A percentile compares a stretch with the other conserved stretches of the same genome.
Evolutionary conservation across 2,329 filamentous ascomycete genomes (phyloP).

Genomic region (Neurospora crassa): DNA sequence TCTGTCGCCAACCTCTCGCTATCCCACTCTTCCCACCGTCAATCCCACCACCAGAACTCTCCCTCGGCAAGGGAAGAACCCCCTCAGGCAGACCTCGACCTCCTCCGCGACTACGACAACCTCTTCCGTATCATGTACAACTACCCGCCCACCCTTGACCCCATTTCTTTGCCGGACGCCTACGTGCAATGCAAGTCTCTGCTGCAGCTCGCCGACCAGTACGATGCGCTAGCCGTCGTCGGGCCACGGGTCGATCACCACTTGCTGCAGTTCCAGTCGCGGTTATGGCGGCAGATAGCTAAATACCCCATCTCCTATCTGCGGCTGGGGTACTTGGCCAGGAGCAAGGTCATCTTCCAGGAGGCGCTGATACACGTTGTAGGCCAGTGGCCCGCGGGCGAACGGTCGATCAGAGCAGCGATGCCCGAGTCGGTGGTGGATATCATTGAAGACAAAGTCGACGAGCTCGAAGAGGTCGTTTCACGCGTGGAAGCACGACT

Average conservation of each 20-base stretch:
- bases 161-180: conserved; percentile 80
- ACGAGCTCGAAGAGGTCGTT: conserved; percentile 79
- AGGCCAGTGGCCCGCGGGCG: conserved; percentile 80
- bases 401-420: conserved; percentile 64
- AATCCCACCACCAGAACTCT: conserved; percentile 14
- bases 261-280: conserved; percentile 79
- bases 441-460: conserved; percentile 89
- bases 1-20: conserved; percentile 72
- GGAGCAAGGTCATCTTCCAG: conserved; percentile 73
- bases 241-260: conserved; percentile 90
- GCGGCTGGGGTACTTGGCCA: conserved; percentile 76
- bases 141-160: conserved; percentile 71
- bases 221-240: conserved; percentile 80
- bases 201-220: conserved; percentile 82
- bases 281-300: conserved; percentile 91
- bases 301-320: conserved; percentile 93
- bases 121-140: conserved; percentile 96
- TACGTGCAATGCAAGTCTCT: conserved; percentile 93
- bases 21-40: conserved; percentile 32
- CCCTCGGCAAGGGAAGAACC: conserved; percentile 27
- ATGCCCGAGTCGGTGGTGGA: conserved; percentile 72
- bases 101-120: conserved; percentile 89
- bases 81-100: conserved; percentile 57
- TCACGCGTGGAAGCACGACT: conserved; percentile 70
- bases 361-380: conserved; percentile 91